Base-by-base conservation (phyloP, 208 protist genomes). In the Ichthyophonus hoferi region DNA sequence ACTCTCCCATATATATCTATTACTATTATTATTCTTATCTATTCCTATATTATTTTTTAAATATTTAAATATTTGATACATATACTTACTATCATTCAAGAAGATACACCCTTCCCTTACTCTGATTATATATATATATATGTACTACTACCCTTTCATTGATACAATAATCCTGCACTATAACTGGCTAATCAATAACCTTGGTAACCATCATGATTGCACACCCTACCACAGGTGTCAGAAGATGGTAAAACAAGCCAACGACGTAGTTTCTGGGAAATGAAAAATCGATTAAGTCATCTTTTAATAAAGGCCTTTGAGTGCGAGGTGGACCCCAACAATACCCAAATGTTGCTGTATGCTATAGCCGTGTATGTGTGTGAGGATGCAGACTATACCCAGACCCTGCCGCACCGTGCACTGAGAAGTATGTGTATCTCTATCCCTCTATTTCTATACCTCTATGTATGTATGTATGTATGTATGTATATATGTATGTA, bases 311-410 rank as follows among this genome's bases (percentile, higher is more conserved):
- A 87, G 40, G 83, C 83, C 3, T 87, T 87, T 78, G 43, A 79
- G 83, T 58, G 83, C 43, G 83, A 87, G 41, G 76, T 24, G 31
- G 83, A 87, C 40, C 43, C 83, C 12, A 37, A 77, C 42, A 87
- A 87, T 79, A 87, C 83, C 0, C 83, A 86, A 14, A 81, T 86
- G 43, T n/a, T 84, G 79, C 78, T 90, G 81, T 87, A 84, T 90
- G 35, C 88, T n/a, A 7, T 90, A 34, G 42, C 67, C 17, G 79
- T 83, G 33, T 79, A 43, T 37, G 81, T 84, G 88, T 76, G 67
- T 79, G 88, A 90, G 39, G 88, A 90, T 1, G 38, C 42, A 3
- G 40, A 86, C 14, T 37, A 79, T 39, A 87, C 77, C 2, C 88
- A 79, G 7, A 41, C 35, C 14, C 24, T 85, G 24, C n/a, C 81